phyloP scores from a whole-genome alignment of 495 filamentous ascomycete species.

The Cercophora samala region DNA sequence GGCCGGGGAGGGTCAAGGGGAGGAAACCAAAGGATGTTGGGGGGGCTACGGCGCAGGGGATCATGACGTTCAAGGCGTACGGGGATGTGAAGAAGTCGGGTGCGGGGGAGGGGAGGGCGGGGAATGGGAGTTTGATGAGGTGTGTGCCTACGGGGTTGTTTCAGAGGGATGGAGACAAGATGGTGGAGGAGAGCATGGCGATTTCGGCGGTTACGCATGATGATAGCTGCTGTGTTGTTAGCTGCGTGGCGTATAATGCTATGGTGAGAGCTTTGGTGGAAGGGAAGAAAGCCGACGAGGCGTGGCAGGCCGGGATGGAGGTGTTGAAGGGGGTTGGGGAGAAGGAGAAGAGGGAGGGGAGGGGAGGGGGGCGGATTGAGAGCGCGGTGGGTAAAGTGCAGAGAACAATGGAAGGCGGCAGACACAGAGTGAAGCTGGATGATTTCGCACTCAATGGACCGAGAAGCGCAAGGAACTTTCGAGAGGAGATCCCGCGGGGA shows the following conservation, averaged over 20 bases:
- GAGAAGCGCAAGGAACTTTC: slow-evolving; percentile 14
- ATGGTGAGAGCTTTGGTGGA: slow-evolving; percentile 26
- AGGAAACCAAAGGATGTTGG: slow-evolving; percentile 25
- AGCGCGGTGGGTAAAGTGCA: slow-evolving; percentile 18
- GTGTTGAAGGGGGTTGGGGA: slow-evolving; percentile 7
- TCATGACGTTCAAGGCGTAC: slow-evolving; percentile 17
- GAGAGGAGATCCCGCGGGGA: slow-evolving; percentile 19
- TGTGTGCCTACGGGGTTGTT: slow-evolving; percentile 32
- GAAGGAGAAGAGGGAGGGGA: background rate
- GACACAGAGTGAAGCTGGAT: slow-evolving; percentile 12
- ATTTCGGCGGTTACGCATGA: slow-evolving; percentile 29
- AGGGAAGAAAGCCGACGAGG: slow-evolving; percentile 18
- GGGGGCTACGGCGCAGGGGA: slow-evolving; percentile 24
- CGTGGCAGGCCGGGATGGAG: slow-evolving; percentile 19
- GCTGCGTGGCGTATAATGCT: slow-evolving; percentile 28
- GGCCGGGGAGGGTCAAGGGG: slow-evolving; percentile 24
- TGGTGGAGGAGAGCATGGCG: slow-evolving; percentile 15
- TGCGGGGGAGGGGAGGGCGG: slow-evolving; percentile 26
- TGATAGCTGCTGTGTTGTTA: slow-evolving; percentile 21
- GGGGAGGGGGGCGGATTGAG: background rate
- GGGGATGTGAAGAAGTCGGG: slow-evolving; percentile 16
- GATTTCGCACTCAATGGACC: slow-evolving; percentile 32
- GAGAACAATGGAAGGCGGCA: slow-evolving; percentile 18
- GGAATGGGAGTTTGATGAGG: slow-evolving; percentile 32
- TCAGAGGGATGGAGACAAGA: slow-evolving; percentile 5